Base-by-base conservation (phyloP, 2,329 filamentous ascomycete genomes). In the Aspergillus amoenus region DNA sequence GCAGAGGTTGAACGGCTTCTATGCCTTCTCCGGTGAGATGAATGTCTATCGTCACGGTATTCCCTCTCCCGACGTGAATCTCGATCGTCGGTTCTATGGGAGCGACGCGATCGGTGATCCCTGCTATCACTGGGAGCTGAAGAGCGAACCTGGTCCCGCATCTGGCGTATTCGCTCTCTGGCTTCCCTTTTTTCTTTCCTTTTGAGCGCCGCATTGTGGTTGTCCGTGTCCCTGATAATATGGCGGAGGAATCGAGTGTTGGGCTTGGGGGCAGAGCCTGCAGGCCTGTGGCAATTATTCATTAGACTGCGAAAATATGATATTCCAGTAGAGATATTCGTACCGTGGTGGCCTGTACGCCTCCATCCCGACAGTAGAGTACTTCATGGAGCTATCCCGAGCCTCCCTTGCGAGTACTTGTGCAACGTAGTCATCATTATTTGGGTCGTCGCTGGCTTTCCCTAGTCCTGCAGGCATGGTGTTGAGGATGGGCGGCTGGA, bases 171-270 rank as follows among this genome's bases (percentile, higher is more conserved):
- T 18, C 91, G 86, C 4, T 86, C 86, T 60, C 82, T 82, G 0
- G 91, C 87, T 63, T 97, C 93, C 47, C 89, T 86, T 24, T 88
- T 87, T 72, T 97, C 93, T 68, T 88, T 95, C 1, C 89, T 90
- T 17, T 91, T 84, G 30, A 97, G 80, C 1, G 91, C 89, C 22
- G 89, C 86, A 81, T 99, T 99, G 76, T 99, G 93, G 53, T 76
- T 88, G 66, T 95, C 89, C 8, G 91, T 95, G 64, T 94, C 89
- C 61, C 88, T 89, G 60, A 99, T 91, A 56, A 97, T 90, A 67
- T 94, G 89, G 57, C 87, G 87, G 42, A 99, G 78, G 70, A 97
- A 97, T 34, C 89, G 84, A 0, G 90, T 97, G 68, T 99, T 97
- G 3, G 93, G 93, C 71, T 93, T 97, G 1, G 90, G 91, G 61